Percentiles rank a stretch among this genome's conserved stretches.
phyloP scores from a whole-genome alignment of 768 basidiomycete species.

The Russula abietina region DNA sequence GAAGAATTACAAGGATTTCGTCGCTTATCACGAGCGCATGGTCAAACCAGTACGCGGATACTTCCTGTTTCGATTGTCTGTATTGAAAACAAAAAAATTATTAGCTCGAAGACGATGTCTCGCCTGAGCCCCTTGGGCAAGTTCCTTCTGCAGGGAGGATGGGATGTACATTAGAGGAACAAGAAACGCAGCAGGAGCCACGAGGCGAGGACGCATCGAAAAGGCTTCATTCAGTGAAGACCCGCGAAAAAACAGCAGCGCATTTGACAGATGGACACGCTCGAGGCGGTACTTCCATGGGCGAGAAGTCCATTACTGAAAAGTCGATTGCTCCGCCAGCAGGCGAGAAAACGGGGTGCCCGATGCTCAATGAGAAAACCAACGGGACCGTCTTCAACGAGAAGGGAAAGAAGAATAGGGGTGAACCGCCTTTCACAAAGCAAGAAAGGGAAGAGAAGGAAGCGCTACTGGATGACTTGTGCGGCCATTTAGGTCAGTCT shows the following conservation, averaged over 20 bases:
- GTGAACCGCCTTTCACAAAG: constrained; percentile 66
- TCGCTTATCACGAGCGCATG: constrained; percentile 66
- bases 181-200: constrained; percentile 23
- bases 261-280: background rate
- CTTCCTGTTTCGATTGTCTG: constrained; percentile 6
- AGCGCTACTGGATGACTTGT: constrained; percentile 60
- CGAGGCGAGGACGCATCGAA: constrained; percentile 22
- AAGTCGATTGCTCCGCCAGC: background rate
- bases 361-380: constrained; percentile 28
- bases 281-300: background rate
- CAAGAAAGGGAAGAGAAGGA: constrained; percentile 92
- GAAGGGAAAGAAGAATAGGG: constrained; percentile 37
- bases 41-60: constrained; percentile 51
- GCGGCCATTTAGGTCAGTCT: constrained; percentile 78
- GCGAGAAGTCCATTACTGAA: constrained; percentile 1
- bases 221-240: background rate
- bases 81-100: constrained; percentile 1
- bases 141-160: constrained; percentile 56
- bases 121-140: constrained; percentile 44
- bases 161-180: constrained; percentile 30
- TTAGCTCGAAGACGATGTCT: constrained; percentile 40
- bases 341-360: background rate
- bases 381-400: constrained; percentile 29
- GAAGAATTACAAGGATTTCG: constrained; percentile 91
- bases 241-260: constrained; percentile 1